These are phyloP conservation scores for Geosmithia putterillii DNA, from an alignment of 2,329 filamentous ascomycete genomes.

Conservation along the genomic window DNA sequence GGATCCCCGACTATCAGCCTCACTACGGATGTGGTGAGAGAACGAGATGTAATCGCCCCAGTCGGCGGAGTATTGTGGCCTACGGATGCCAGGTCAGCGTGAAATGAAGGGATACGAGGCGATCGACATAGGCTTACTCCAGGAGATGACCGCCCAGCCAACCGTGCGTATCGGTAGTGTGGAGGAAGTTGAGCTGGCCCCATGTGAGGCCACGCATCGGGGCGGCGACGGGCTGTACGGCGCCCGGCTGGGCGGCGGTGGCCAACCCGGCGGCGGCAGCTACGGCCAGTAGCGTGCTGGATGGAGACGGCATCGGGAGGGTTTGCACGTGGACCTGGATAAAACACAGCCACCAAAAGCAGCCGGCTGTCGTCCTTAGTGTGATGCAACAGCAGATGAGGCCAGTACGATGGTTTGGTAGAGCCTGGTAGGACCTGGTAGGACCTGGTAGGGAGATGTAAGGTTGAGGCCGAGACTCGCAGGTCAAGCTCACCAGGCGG, in stretches of 20 bases:
- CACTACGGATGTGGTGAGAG: slow-evolving; percentile 65
- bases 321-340: neutral
- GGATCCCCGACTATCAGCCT: slow-evolving; percentile 63
- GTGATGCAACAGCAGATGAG: neutral
- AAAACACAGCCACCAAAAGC: neutral
- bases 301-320: slow-evolving; percentile 12
- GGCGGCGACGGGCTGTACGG: slow-evolving; percentile 63
- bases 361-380: neutral
- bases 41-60: slow-evolving; percentile 99
- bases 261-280: slow-evolving; percentile 22
- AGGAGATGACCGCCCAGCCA: slow-evolving; percentile 91
- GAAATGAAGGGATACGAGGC: neutral
- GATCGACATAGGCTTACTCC: slow-evolving; percentile 46
- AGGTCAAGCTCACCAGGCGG: no score
- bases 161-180: slow-evolving; percentile 91
- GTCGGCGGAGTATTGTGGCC: slow-evolving; percentile 84
- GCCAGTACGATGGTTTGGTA: neutral
- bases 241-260: slow-evolving; percentile 59
- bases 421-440: neutral
- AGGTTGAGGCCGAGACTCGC: no score
- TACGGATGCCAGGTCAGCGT: slow-evolving; percentile 19
- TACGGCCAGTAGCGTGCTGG: slow-evolving; percentile 9
- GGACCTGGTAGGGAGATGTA: neutral
- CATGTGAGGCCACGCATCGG: slow-evolving; percentile 77
- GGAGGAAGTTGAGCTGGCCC: slow-evolving; percentile 95